Evolutionary conservation across 2,329 filamentous ascomycete species (phyloP).

Genomic region (Chrysoporthe austroafricana): DNA sequence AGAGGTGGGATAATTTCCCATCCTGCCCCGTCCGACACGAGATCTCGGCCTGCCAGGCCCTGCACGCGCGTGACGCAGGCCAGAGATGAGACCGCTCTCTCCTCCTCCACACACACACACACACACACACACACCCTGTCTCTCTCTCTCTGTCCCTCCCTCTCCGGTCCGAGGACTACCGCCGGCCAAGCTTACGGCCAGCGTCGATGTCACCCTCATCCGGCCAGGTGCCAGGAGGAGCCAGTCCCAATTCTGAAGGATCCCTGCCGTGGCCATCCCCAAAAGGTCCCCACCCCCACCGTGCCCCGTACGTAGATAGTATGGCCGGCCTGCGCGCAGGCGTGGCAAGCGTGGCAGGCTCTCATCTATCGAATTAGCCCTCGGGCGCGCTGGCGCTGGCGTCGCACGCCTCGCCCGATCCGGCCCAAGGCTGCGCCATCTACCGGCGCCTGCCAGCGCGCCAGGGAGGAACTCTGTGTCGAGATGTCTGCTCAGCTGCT

Average conservation of each 20-base stretch:
- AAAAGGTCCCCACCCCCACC: background rate
- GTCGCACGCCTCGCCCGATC: background rate
- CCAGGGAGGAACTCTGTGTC: background rate
- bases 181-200: too few species aligned
- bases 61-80: conserved; percentile 1
- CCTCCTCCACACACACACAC: background rate
- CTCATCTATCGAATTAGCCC: background rate
- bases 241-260: conserved; percentile 10
- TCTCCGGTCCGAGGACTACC: background rate
- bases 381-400: background rate
- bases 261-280: conserved; percentile 3
- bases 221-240: background rate
- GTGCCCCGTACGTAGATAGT: too few species aligned
- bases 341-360: too few species aligned
- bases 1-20: conserved; percentile 13
- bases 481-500: background rate
- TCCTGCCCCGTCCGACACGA: conserved; percentile 14
- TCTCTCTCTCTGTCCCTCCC: background rate
- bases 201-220: background rate
- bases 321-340: too few species aligned
- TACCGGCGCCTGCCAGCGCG: background rate
- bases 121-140: background rate
- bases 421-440: background rate
- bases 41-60: conserved; percentile 9
- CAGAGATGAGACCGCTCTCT: conserved; percentile 1